A percentile compares a stretch with the other conserved stretches of the same genome.
phyloP scores from a whole-genome alignment of 2,329 filamentous ascomycete genomes.

The Aspergillus ochraceus region DNA sequence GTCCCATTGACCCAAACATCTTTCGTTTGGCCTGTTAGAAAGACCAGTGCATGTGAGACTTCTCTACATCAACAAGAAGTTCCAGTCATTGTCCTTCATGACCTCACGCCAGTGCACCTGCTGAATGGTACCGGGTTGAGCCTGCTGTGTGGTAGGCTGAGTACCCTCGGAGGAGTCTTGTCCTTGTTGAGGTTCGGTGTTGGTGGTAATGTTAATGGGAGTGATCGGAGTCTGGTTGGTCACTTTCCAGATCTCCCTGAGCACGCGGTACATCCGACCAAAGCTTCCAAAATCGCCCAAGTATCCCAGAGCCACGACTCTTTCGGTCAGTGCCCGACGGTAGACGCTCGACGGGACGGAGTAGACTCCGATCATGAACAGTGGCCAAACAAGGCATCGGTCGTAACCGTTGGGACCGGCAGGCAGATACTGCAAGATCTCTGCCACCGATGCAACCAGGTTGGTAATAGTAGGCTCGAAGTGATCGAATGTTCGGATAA shows the following conservation, averaged over 20 bases:
- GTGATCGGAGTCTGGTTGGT: no score
- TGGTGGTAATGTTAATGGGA: no score
- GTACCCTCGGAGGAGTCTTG: no score
- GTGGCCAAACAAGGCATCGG: conserved; percentile 86
- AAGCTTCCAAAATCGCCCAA: conserved; percentile 77
- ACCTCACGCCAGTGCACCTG: no score
- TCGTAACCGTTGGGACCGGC: conserved; percentile 80
- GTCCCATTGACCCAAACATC: no score
- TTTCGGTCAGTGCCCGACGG: conserved; percentile 73
- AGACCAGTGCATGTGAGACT: no score
- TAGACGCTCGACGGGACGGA: conserved; percentile 72
- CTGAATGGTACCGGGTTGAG: no score
- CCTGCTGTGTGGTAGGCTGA: no score
- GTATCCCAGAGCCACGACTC: conserved; percentile 73
- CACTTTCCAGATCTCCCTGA: conserved; percentile 70
- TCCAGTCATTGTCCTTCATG: no score
- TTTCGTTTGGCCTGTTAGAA: no score
- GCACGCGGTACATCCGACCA: conserved; percentile 73
- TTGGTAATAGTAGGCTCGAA: conserved; percentile 69
- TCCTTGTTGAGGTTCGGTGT: no score
- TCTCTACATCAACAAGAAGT: no score
- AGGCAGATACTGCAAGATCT: conserved; percentile 77
- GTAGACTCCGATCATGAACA: conserved; percentile 80
- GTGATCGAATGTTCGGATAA: conserved; percentile 83
- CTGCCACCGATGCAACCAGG: conserved; percentile 73